Evolutionary conservation across 2,329 filamentous ascomycete genomes (phyloP).

Genomic region (Aspergillus costaricaensis): DNA sequence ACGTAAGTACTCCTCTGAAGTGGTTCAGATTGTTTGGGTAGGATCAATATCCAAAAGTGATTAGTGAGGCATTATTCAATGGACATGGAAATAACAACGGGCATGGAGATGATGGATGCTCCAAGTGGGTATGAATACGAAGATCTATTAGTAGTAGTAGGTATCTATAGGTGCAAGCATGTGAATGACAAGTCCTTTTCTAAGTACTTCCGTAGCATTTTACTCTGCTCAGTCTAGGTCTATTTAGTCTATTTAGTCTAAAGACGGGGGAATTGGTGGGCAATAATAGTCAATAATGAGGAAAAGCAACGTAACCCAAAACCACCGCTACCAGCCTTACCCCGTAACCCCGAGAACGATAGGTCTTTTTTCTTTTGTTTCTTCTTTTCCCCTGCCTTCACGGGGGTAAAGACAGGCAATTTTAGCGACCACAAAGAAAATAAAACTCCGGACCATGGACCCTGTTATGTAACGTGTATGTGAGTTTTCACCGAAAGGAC

Average conservation of each 20-base stretch:
- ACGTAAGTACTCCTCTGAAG: no score
- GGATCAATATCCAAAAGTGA: neutral
- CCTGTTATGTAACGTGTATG: neutral
- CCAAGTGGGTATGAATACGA: neutral
- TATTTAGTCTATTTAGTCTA: neutral
- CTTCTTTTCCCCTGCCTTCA: neutral
- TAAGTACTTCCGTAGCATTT: neutral
- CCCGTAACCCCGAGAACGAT: neutral
- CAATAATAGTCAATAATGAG: constrained; percentile 4
- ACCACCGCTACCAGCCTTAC: neutral
- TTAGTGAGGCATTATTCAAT: neutral
- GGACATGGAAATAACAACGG: neutral
- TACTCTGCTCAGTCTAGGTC: neutral
- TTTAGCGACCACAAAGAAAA: neutral
- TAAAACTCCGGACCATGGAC: neutral
- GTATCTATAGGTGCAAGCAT: neutral
- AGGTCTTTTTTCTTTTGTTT: neutral
- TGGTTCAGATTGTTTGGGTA: no score
- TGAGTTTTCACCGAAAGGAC: neutral
- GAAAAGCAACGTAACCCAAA: constrained; percentile 1
- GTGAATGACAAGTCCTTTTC: neutral
- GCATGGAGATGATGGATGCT: neutral
- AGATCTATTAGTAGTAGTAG: neutral
- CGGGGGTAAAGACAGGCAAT: neutral
- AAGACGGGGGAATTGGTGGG: neutral